Base-by-base conservation (phyloP, 257 asterid genomes). In the Solanum chiquidenum region DNA sequence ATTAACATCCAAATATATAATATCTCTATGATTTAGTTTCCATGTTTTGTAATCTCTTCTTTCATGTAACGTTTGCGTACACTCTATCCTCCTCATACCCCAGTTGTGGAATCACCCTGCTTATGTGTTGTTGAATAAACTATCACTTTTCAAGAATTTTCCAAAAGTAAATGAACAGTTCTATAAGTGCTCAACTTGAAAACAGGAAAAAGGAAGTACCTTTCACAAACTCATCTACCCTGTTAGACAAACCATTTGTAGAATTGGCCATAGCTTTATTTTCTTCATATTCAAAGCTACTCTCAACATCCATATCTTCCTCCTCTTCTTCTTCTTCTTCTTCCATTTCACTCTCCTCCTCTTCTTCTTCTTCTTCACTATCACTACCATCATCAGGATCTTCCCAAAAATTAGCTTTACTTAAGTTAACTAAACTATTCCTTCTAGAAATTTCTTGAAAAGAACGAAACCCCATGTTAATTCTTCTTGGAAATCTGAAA, bases 321-420 rank as follows among this genome's bases (percentile, higher is more conserved):
- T 90, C 94, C 3, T 91, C 92, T 1, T 77, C 87, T 2, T 90
- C 94, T 33, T 93, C 94, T 64, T 55, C 23, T 4, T 72, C 80
- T 14, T 10, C n/a, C n/a, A 92, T 98, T 75, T 92, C 93, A 80
- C 6, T 29, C 27, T 91, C 93, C 33, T 91, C 93, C 33, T 31
- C 33, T 34, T 86, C 95, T 0, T 93, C 94, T 35, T 95, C 96
- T 58, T 83, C 86, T 35, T 93, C 99, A 73, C 96, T 94, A 72
- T 90, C 95, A 91, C 94, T 94, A 86, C 94, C 97, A 86, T 93
- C 94, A 87, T 92, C 95, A 25, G 95, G 97, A 88, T 94, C 98
- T 72, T 96, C 98, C 98, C 98, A 94, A 62, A 85, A 29, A 27
- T 13, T 0, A 85, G 31, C 82, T 66, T 49, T 80, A 0, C 29